A percentile compares a stretch with the other conserved stretches of the same genome.
Evolutionary conservation across 441 rosid species (phyloP).

Genomic region (Francoa sonchifolia): DNA sequence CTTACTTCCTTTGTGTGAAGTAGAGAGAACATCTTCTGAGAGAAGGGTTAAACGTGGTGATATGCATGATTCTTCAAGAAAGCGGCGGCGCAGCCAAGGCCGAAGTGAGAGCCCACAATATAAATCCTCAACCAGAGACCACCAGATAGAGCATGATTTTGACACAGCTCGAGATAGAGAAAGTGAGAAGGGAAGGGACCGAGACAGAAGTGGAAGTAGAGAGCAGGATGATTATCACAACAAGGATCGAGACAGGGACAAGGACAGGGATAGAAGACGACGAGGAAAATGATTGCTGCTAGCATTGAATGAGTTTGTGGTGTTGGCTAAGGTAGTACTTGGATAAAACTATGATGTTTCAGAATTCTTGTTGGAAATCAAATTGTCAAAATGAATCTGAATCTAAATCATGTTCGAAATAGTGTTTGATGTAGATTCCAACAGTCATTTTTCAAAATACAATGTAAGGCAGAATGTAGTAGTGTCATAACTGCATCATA

Average conservation of each 20-base stretch:
- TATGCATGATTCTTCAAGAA: constrained; percentile 54
- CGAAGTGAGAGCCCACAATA: constrained; percentile 67
- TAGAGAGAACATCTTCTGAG: constrained; percentile 53
- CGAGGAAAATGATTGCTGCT: constrained; percentile 29
- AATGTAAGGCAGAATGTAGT: too few species aligned
- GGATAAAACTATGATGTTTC: too few species aligned
- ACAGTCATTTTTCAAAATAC: too few species aligned
- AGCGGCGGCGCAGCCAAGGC: constrained; percentile 63
- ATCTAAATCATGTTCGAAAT: too few species aligned
- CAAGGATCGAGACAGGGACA: constrained; percentile 59
- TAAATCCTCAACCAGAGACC: constrained; percentile 48
- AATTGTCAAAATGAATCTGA: too few species aligned
- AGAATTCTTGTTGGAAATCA: too few species aligned
- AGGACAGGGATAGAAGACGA: constrained; percentile 42
- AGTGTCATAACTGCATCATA: too few species aligned
- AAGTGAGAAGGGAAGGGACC: constrained; percentile 37
- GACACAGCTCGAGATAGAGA: too few species aligned
- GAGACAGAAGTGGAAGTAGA: constrained; percentile 72
- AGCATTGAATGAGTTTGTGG: neutral
- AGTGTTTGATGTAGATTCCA: too few species aligned
- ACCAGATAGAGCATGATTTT: too few species aligned
- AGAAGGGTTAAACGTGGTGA: constrained; percentile 59
- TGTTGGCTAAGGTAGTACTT: too few species aligned
- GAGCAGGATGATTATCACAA: constrained; percentile 78
- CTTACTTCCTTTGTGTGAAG: too few species aligned